A percentile compares a stretch with the other conserved stretches of the same genome.
phyloP scores from a whole-genome alignment of 2,329 filamentous ascomycete genomes.

The Curvularia verruculosa region DNA sequence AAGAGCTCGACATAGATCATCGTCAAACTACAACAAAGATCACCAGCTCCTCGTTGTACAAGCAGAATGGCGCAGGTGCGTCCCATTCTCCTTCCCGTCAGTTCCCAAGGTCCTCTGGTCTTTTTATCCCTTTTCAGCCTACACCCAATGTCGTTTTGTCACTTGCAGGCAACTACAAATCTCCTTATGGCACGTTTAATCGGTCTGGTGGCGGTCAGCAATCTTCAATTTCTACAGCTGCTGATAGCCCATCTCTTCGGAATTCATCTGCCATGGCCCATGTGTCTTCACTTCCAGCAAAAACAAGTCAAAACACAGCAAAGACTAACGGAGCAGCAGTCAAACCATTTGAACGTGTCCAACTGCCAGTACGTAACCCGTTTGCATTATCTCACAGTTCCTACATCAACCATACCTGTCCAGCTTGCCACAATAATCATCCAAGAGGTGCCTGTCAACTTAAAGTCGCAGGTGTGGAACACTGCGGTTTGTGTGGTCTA shows the following conservation, averaged over 20 bases:
- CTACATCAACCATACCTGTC: conserved; percentile 50
- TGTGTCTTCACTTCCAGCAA: not conserved
- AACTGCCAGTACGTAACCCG: conserved; percentile 37
- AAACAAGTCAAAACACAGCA: conserved; percentile 4
- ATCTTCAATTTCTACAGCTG: not conserved
- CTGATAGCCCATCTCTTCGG: not conserved
- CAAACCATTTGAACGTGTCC: conserved; percentile 42
- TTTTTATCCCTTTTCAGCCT: conserved; percentile 5
- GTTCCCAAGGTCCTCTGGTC: conserved; percentile 8
- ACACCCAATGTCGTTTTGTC: not conserved
- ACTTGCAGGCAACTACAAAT: not conserved
- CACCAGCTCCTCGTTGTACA: conserved; percentile 20
- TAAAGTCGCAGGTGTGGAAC: conserved; percentile 63
- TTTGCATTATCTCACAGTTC: conserved; percentile 30
- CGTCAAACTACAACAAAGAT: conserved; percentile 13
- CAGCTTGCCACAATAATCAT: conserved; percentile 62
- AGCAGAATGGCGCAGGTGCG: conserved; percentile 32
- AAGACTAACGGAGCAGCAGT: conserved; percentile 31
- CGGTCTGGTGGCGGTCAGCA: not conserved
- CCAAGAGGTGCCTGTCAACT: conserved; percentile 65
- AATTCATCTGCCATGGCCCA: conserved; percentile 1
- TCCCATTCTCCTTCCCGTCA: conserved; percentile 15
- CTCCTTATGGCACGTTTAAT: not conserved
- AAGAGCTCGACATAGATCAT: conserved; percentile 11
- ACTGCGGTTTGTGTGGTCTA: conserved; percentile 67